Percentiles rank a stretch among this genome's conserved stretches.
Evolutionary conservation across 2,329 filamentous ascomycete genomes (phyloP).

Genomic region (Paecilomyces niveus): DNA sequence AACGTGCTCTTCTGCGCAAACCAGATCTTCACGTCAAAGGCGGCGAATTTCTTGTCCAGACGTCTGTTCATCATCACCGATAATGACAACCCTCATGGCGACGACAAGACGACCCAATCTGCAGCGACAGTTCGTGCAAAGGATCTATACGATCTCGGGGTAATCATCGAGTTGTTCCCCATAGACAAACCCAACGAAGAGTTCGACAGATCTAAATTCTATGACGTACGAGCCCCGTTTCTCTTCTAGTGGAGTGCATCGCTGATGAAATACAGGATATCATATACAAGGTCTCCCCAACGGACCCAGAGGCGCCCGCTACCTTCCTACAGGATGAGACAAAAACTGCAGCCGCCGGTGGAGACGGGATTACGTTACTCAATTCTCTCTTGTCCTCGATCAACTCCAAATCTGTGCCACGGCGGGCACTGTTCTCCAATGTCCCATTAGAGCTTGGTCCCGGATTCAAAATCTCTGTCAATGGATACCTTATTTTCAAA

Average conservation of each 20-base stretch:
- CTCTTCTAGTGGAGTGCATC: neutral
- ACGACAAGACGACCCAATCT: conserved; percentile 64
- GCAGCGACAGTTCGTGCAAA: conserved; percentile 82
- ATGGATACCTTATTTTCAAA: conserved; percentile 85
- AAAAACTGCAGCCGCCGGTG: conserved; percentile 56
- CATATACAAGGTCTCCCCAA: conserved; percentile 68
- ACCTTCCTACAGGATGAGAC: conserved; percentile 43
- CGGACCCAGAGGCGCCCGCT: conserved; percentile 60
- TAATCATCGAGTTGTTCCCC: conserved; percentile 87
- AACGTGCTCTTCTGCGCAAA: conserved; percentile 93
- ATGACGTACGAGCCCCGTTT: conserved; percentile 58
- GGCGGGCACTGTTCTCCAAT: conserved; percentile 77
- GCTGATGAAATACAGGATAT: conserved; percentile 59
- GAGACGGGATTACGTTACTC: conserved; percentile 70
- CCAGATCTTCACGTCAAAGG: conserved; percentile 90
- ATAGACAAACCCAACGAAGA: conserved; percentile 63
- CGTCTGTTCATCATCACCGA: conserved; percentile 95
- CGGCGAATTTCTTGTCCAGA: conserved; percentile 86
- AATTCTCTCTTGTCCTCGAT: conserved; percentile 78
- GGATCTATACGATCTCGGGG: conserved; percentile 88
- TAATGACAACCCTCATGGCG: conserved; percentile 74
- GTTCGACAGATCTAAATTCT: conserved; percentile 82
- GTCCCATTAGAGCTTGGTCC: conserved; percentile 84
- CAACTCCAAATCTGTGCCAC: conserved; percentile 80
- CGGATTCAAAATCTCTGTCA: conserved; percentile 77